Evolutionary conservation across 371 early-diverging fungal species (phyloP).

Genomic region (Mortierella sp.): DNA sequence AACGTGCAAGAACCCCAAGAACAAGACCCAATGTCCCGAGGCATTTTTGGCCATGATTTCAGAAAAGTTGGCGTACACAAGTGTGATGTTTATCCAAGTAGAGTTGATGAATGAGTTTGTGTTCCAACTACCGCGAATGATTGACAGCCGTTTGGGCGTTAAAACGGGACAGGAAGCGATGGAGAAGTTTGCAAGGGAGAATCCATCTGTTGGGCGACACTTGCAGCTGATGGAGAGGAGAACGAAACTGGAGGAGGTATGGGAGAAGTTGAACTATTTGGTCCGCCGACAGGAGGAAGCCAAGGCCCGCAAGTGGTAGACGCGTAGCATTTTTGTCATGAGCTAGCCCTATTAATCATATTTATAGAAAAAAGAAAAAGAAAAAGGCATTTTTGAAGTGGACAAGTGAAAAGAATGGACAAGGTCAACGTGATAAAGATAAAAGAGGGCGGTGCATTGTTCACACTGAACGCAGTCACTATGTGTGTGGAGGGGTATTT

Average conservation of each 20-base stretch:
- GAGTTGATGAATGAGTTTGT: slow-evolving; percentile 97
- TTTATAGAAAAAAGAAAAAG: slow-evolving; percentile 7
- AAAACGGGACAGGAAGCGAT: slow-evolving; percentile 80
- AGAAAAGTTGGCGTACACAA: slow-evolving; percentile 93
- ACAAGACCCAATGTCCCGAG: slow-evolving; percentile 94
- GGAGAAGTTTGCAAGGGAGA: slow-evolving; percentile 90
- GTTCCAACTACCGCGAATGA: slow-evolving; percentile 95
- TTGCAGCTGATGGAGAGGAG: slow-evolving; percentile 88
- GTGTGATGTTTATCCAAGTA: slow-evolving; percentile 96
- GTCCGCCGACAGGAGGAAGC: slow-evolving; percentile 73
- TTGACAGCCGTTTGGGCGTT: slow-evolving; percentile 85
- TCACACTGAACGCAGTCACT: too few relatives aligned
- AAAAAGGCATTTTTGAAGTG: neutral
- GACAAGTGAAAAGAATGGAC: neutral
- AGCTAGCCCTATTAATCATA: neutral
- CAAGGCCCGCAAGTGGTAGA: slow-evolving; percentile 52
- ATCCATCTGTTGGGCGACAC: slow-evolving; percentile 87
- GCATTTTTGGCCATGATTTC: slow-evolving; percentile 91
- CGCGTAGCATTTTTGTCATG: neutral
- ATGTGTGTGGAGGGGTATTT: too few relatives aligned
- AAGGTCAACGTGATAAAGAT: neutral
- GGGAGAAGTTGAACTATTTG: slow-evolving; percentile 75
- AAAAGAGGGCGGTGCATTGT: too few relatives aligned
- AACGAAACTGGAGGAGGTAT: slow-evolving; percentile 84
- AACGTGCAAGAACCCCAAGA: slow-evolving; percentile 79